A percentile compares a stretch with the other conserved stretches of the same genome.
Evolutionary conservation across 2,329 filamentous ascomycete species (phyloP).

Genomic region (Endocalyx cinctus): DNA sequence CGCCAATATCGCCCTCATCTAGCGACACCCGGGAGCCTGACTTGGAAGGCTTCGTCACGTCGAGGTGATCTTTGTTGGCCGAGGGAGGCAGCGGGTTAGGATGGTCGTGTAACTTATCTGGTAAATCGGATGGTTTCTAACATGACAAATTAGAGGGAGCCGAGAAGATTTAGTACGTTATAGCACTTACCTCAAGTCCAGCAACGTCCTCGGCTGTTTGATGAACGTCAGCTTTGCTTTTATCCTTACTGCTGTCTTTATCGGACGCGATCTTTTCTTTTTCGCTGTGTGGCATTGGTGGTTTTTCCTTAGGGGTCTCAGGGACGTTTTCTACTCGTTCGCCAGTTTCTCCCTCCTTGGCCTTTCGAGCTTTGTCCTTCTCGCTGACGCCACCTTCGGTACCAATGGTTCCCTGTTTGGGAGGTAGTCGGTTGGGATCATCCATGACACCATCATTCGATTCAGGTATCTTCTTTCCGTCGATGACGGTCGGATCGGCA

Average conservation of each 20-base stretch:
- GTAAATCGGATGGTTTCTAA: constrained; percentile 80
- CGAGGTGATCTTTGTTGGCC: constrained; percentile 60
- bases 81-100: constrained; percentile 65
- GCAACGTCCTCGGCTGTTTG: constrained; percentile 34
- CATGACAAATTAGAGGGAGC: constrained; percentile 19
- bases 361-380: constrained; percentile 72
- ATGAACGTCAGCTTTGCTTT: constrained; percentile 38
- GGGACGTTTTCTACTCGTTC: constrained; percentile 70
- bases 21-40: constrained; percentile 26
- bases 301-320: constrained; percentile 78
- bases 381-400: constrained; percentile 86
- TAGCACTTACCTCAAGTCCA: constrained; percentile 55
- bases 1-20: too few relatives aligned
- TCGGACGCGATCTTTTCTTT: constrained; percentile 58
- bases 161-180: too few relatives aligned
- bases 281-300: constrained; percentile 76
- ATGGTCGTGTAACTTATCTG: constrained; percentile 71
- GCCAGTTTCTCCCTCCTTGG: constrained; percentile 60
- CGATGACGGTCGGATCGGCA: constrained; percentile 47
- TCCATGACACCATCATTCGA: constrained; percentile 86
- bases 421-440: constrained; percentile 69
- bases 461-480: constrained; percentile 58
- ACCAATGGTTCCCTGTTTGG: constrained; percentile 81
- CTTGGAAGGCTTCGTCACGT: constrained; percentile 40
- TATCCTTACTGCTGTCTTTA: constrained; percentile 36